Conservation (phyloP, 1,284 basidiomycete species). For the Dichomitus squalens region DNA sequence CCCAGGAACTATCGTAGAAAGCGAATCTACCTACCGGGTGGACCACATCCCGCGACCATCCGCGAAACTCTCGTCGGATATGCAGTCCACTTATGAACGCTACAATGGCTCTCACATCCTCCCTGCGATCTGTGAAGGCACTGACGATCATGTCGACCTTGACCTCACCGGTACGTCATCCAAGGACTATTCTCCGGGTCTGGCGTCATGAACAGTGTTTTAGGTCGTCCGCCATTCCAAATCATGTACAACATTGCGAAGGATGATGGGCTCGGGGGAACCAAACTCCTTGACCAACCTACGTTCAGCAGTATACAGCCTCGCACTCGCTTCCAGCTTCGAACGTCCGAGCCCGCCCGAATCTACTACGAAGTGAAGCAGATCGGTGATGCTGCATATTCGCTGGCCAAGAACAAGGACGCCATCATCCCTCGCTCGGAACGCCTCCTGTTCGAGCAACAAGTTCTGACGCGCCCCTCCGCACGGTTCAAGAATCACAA, state of each 20-base stretch:
- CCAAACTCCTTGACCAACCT: constrained; percentile 67
- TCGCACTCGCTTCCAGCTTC: constrained; percentile 82
- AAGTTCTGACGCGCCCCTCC: constrained; percentile 76
- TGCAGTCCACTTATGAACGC: constrained; percentile 53
- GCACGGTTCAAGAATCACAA: constrained; percentile 73
- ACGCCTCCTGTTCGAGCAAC: constrained; percentile 80
- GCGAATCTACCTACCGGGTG: constrained; percentile 69
- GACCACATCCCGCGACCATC: constrained; percentile 77
- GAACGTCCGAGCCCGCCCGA: constrained; percentile 76
- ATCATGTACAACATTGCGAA: constrained; percentile 80
- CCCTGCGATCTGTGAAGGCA: constrained; percentile 79
- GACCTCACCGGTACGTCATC: constrained; percentile 63
- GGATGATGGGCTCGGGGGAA: constrained; percentile 60
- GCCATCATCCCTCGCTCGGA: constrained; percentile 63
- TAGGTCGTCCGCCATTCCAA: constrained; percentile 85
- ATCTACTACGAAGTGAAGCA: constrained; percentile 90
- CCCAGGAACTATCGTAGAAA: constrained; percentile 67
- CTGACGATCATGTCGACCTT: constrained; percentile 79
- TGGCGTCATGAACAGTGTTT: constrained; percentile 1
- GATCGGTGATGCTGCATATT: constrained; percentile 88
- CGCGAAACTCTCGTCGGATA: constrained; percentile 59
- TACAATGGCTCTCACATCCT: constrained; percentile 73
- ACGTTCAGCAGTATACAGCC: constrained; percentile 87
- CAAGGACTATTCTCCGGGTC: background rate
- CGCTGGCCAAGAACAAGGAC: constrained; percentile 62